Evolutionary conservation across 2,329 filamentous ascomycete species (phyloP).

Genomic region (Didymella sp.): DNA sequence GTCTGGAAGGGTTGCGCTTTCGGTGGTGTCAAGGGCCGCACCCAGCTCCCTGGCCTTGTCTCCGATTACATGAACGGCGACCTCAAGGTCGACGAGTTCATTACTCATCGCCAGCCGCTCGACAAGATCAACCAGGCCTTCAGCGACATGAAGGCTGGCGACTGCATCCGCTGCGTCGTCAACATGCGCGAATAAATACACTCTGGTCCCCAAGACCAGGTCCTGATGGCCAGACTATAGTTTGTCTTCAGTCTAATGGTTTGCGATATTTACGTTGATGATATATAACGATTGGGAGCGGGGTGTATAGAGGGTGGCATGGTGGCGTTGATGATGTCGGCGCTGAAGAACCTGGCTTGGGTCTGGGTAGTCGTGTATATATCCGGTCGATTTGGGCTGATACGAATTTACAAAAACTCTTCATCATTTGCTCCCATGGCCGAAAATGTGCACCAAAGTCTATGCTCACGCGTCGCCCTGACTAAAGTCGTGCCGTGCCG

Average conservation of each 20-base stretch:
- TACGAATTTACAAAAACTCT: too few species aligned
- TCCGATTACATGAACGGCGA: constrained; percentile 86
- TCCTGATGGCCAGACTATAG: constrained; percentile 6
- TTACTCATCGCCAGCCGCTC: constrained; percentile 90
- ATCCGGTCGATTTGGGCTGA: too few species aligned
- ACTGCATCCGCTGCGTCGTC: constrained; percentile 96
- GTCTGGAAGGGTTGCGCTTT: constrained; percentile 99
- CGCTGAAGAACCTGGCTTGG: background rate
- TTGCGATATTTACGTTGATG: constrained; percentile 5
- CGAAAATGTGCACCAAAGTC: too few species aligned
- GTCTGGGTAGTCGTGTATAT: background rate
- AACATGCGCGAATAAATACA: constrained; percentile 59
- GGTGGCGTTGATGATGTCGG: constrained; percentile 8
- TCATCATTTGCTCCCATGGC: too few species aligned
- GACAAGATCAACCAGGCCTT: constrained; percentile 88
- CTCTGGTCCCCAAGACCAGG: constrained; percentile 20
- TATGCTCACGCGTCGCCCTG: too few species aligned
- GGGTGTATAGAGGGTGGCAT: constrained; percentile 5
- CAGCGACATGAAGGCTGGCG: constrained; percentile 91
- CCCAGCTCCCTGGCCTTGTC: constrained; percentile 86
- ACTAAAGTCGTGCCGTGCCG: too few species aligned
- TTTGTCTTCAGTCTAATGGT: background rate
- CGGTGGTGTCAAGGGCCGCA: constrained; percentile 96
- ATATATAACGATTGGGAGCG: background rate
- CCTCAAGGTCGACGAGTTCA: constrained; percentile 99